Conservation (phyloP, 192 early-diverging fungal genomes). For the Rhizoclosmatium globosum region DNA sequence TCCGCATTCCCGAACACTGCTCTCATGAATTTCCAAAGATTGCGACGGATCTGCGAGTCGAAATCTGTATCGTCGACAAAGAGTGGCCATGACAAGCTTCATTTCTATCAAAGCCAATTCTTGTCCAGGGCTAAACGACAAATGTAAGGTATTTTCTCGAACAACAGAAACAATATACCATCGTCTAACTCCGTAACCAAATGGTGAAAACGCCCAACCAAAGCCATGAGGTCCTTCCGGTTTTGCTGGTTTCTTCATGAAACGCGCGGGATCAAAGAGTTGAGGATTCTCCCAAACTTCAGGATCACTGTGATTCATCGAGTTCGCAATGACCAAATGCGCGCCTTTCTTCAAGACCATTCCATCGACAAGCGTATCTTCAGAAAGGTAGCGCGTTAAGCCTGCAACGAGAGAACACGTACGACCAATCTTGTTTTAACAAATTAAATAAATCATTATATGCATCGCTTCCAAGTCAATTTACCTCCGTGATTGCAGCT, state of each 20-base stretch:
- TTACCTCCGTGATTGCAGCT: background rate
- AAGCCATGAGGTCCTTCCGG: constrained; percentile 3
- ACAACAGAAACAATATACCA: background rate
- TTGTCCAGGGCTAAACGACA: too few relatives aligned
- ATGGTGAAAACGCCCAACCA: constrained; percentile 3
- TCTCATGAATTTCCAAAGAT: too few relatives aligned
- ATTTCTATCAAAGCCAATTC: too few relatives aligned
- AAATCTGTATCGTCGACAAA: too few relatives aligned
- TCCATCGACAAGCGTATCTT: background rate
- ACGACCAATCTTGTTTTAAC: too few relatives aligned
- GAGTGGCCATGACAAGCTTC: too few relatives aligned
- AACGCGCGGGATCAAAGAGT: constrained; percentile 1
- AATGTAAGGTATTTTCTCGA: too few relatives aligned
- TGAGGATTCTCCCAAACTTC: constrained; percentile 1
- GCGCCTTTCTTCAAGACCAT: background rate
- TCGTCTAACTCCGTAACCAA: background rate
- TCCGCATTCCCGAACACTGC: too few relatives aligned
- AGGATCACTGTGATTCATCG: background rate
- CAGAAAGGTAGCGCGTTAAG: too few relatives aligned
- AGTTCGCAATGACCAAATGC: background rate
- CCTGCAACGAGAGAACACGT: too few relatives aligned
- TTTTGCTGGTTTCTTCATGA: background rate
- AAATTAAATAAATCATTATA: background rate
- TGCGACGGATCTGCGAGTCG: too few relatives aligned
- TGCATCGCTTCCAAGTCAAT: background rate